Evolutionary conservation across 192 early-diverging fungal genomes (phyloP).

Genomic region (Rhizophagus clarus): DNA sequence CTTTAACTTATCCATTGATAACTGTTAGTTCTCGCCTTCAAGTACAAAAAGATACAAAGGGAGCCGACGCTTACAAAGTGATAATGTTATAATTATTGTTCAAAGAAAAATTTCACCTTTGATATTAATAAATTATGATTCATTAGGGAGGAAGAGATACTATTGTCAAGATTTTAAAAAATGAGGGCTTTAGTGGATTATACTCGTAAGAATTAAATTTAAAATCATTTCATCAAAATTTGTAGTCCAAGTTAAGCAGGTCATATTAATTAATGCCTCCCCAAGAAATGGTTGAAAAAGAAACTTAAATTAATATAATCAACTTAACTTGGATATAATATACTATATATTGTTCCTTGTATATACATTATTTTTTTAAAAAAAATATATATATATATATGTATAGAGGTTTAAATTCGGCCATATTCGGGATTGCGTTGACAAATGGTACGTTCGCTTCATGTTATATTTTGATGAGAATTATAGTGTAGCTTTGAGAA

Average conservation of each 20-base stretch:
- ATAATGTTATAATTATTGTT: neutral
- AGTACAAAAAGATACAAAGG: conserved; percentile 68
- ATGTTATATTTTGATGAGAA: neutral
- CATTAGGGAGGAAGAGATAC: conserved; percentile 67
- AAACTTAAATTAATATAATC: too few relatives aligned
- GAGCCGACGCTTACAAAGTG: conserved; percentile 67
- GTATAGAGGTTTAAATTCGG: conserved; percentile 85
- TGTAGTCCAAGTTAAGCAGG: too few relatives aligned
- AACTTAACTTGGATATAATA: too few relatives aligned
- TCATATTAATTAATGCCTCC: too few relatives aligned
- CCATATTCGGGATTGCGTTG: conserved; percentile 93
- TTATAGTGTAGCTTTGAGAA: too few relatives aligned
- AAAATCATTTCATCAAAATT: neutral
- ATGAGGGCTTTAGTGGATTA: conserved; percentile 86
- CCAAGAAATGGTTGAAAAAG: too few relatives aligned
- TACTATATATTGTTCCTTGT: neutral
- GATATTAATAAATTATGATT: neutral
- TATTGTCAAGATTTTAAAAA: conserved; percentile 83
- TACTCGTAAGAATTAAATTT: conserved; percentile 70
- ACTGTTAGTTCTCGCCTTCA: conserved; percentile 81
- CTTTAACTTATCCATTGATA: conserved; percentile 88
- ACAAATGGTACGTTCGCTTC: conserved; percentile 70
- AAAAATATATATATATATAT: too few relatives aligned
- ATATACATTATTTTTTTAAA: neutral
- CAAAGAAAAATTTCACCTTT: neutral